Evolutionary conservation across 495 filamentous ascomycete genomes (phyloP).

Genomic region (Venustampulla echinocandica): DNA sequence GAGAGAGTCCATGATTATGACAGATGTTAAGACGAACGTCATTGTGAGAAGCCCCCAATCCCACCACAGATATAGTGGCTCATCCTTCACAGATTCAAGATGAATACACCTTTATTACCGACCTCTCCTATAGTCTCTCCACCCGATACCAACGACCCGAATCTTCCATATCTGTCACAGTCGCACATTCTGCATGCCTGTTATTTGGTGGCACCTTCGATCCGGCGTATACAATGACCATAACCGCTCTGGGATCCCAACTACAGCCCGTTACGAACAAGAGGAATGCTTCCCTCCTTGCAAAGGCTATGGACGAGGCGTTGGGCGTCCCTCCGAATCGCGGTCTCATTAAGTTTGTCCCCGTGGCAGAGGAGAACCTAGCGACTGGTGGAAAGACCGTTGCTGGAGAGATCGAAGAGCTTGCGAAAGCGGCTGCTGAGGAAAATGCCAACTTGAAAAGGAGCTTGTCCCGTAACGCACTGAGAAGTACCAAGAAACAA

Average conservation of each 20-base stretch:
- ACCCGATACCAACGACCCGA: slow-evolving; percentile 64
- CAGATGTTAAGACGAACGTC: slow-evolving; percentile 77
- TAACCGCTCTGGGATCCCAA: slow-evolving; percentile 59
- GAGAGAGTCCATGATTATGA: slow-evolving; percentile 63
- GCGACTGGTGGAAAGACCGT: slow-evolving; percentile 63
- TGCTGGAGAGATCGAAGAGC: slow-evolving; percentile 55
- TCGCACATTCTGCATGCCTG: slow-evolving; percentile 66
- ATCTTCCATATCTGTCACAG: slow-evolving; percentile 58
- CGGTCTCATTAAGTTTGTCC: slow-evolving; percentile 63
- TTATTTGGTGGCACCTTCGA: slow-evolving; percentile 63
- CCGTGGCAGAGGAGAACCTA: slow-evolving; percentile 59
- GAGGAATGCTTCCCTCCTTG: slow-evolving; percentile 68
- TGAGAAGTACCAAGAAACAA: slow-evolving; percentile 24
- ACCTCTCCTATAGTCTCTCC: slow-evolving; percentile 60
- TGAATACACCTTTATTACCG: slow-evolving; percentile 60
- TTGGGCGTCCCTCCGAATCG: slow-evolving; percentile 53
- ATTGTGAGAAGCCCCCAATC: slow-evolving; percentile 45
- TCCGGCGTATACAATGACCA: slow-evolving; percentile 73
- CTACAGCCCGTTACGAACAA: slow-evolving; percentile 73
- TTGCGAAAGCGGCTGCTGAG: slow-evolving; percentile 36
- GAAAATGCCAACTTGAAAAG: slow-evolving; percentile 13
- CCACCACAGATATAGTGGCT: background rate
- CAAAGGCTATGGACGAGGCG: slow-evolving; percentile 56
- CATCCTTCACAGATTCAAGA: slow-evolving; percentile 46
- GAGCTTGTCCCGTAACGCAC: slow-evolving; percentile 3